Percentiles rank a stretch among this genome's conserved stretches.
Conservation (phyloP, 202 grass and related monocot species). For the Schoenoplectus tabernaemontani region DNA sequence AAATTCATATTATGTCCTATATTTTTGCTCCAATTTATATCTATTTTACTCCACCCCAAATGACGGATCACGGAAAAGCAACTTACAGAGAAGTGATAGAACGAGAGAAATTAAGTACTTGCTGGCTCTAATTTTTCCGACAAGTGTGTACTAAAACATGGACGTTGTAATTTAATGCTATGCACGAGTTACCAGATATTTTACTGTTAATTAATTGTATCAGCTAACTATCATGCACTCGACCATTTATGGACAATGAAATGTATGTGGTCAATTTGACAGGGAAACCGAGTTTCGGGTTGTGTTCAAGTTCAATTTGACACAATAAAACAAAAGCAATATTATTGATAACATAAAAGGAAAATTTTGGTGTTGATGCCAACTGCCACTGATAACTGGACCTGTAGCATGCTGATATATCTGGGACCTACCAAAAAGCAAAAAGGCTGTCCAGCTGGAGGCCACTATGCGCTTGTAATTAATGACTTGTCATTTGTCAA, state of each 20-base stretch:
- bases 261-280: neutral
- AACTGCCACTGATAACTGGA: neutral
- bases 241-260: neutral
- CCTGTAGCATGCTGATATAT: neutral
- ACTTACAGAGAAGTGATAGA: no score
- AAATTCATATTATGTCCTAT: no score
- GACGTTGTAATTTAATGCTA: neutral
- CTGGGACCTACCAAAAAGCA: constrained; percentile 1
- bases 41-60: no score
- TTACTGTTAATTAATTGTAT: neutral
- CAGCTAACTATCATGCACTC: neutral
- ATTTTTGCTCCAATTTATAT: no score
- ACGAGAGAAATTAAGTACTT: no score
- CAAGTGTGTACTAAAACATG: neutral
- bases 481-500: constrained; percentile 6
- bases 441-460: constrained; percentile 11
- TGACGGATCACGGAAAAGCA: no score
- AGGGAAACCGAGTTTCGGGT: neutral
- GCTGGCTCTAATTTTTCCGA: neutral
- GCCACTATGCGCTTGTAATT: neutral
- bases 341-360: neutral
- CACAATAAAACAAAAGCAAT: neutral
- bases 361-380: neutral
- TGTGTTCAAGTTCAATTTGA: neutral
- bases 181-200: neutral